These are phyloP conservation scores for Fusarium setosum DNA, from an alignment of 2,329 filamentous ascomycete species.

Conservation along the genomic window DNA sequence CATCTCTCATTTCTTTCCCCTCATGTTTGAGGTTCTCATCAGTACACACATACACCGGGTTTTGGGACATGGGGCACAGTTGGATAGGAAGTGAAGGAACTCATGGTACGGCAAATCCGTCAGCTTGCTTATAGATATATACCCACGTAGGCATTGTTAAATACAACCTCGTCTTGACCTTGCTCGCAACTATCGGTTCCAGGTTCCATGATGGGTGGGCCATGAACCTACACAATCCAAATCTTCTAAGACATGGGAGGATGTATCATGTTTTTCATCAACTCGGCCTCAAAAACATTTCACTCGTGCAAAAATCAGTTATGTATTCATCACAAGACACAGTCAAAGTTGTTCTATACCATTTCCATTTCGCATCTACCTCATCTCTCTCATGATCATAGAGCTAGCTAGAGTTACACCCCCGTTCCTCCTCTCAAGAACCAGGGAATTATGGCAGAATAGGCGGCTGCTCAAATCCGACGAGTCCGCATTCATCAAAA, in stretches of 20 bases:
- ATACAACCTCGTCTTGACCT: background rate
- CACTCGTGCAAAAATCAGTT: too few relatives aligned
- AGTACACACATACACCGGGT: background rate
- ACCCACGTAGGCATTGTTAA: constrained; percentile 21
- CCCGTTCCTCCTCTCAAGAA: constrained; percentile 39
- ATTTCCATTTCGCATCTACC: constrained; percentile 52
- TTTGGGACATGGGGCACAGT: background rate
- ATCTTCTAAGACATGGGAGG: too few relatives aligned
- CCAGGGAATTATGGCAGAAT: constrained; percentile 50
- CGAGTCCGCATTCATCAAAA: constrained; percentile 33
- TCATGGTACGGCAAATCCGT: background rate
- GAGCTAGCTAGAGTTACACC: constrained; percentile 56
- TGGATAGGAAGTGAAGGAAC: background rate
- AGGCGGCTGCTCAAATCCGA: constrained; percentile 43
- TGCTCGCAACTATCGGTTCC: too few relatives aligned
- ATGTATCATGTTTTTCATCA: too few relatives aligned
- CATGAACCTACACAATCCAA: too few relatives aligned
- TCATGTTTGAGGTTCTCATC: background rate
- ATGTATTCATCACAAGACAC: background rate
- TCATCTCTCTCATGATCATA: constrained; percentile 55
- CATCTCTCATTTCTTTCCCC: background rate
- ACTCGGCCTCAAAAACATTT: too few relatives aligned
- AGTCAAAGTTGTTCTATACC: constrained; percentile 37
- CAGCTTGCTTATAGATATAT: constrained; percentile 24
- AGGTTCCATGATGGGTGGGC: too few relatives aligned